Conservation (phyloP, 176 grass and related monocot species). For the Eragrostis nindensis region DNA sequence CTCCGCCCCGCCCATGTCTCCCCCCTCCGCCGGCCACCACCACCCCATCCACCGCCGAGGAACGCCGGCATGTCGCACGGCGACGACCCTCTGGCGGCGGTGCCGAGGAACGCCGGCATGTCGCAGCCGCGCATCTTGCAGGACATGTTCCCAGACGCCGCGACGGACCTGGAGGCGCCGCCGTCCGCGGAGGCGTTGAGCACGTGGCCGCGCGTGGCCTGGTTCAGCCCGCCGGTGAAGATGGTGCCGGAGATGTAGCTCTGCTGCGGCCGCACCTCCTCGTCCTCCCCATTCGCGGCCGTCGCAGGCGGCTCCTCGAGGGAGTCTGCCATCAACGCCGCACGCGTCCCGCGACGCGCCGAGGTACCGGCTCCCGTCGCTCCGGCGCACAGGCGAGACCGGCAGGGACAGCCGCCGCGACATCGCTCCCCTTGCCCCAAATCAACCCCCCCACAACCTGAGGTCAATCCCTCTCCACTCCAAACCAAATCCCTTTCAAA, state of each 20-base stretch:
- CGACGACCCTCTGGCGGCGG: neutral
- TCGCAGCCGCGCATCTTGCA: constrained; percentile 96
- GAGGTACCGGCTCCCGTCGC: constrained; percentile 55
- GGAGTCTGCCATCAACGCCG: neutral
- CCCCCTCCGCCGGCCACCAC: too few relatives aligned
- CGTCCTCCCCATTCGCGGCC: neutral
- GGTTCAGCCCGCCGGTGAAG: constrained; percentile 98
- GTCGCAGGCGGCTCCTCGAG: neutral
- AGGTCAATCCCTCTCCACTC: neutral
- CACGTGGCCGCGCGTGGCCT: constrained; percentile 78
- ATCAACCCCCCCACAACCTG: too few relatives aligned
- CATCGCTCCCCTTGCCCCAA: constrained; percentile 19
- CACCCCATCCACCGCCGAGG: too few relatives aligned
- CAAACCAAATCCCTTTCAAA: neutral
- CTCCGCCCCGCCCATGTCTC: too few relatives aligned
- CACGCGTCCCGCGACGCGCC: constrained; percentile 45
- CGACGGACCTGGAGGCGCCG: neutral
- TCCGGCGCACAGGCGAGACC: constrained; percentile 43
- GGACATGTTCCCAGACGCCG: constrained; percentile 52
- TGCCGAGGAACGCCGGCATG: constrained; percentile 49
- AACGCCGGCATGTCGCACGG: too few relatives aligned
- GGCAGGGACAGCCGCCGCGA: constrained; percentile 59
- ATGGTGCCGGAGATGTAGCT: constrained; percentile 87
- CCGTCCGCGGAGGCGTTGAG: constrained; percentile 29
- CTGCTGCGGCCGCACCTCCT: constrained; percentile 39